phyloP scores from a whole-genome alignment of 768 basidiomycete species.

The Cystofilobasidium capitatum region DNA sequence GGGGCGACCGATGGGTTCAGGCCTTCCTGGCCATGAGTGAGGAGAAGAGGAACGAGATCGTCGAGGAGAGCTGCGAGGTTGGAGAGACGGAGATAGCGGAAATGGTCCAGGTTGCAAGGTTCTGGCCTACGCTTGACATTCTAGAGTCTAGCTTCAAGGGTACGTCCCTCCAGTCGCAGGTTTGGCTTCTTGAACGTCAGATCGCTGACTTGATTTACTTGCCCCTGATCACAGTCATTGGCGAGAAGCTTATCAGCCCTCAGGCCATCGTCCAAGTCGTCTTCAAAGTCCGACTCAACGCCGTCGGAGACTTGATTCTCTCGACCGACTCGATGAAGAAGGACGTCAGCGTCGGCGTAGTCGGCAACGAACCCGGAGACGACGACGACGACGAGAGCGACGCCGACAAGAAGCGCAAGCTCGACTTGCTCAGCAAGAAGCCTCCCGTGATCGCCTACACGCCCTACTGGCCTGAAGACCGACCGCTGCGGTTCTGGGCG shows the following conservation, averaged over 20 bases:
- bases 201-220: not conserved
- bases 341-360: constrained; percentile 30
- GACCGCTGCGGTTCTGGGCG: constrained; percentile 48
- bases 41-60: not conserved
- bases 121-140: constrained; percentile 68
- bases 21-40: constrained; percentile 27
- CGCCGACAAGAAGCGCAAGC: constrained; percentile 42
- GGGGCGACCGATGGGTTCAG: constrained; percentile 42
- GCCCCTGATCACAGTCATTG: constrained; percentile 54
- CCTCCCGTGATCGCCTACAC: constrained; percentile 61
- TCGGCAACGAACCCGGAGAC: constrained; percentile 31
- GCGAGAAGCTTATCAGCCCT: constrained; percentile 77
- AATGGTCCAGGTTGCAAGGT: constrained; percentile 46
- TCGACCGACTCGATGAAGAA: constrained; percentile 18
- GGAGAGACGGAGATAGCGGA: constrained; percentile 47
- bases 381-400: constrained; percentile 38
- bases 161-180: constrained; percentile 39
- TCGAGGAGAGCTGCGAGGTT: constrained; percentile 33
- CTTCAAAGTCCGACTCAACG: constrained; percentile 66
- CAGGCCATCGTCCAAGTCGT: constrained; percentile 78
- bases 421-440: constrained; percentile 36
- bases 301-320: constrained; percentile 42
- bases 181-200: not conserved
- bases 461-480: constrained; percentile 68
- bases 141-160: constrained; percentile 79